phyloP scores from a whole-genome alignment of 2,329 filamentous ascomycete species.

The Fusarium nematophilum region DNA sequence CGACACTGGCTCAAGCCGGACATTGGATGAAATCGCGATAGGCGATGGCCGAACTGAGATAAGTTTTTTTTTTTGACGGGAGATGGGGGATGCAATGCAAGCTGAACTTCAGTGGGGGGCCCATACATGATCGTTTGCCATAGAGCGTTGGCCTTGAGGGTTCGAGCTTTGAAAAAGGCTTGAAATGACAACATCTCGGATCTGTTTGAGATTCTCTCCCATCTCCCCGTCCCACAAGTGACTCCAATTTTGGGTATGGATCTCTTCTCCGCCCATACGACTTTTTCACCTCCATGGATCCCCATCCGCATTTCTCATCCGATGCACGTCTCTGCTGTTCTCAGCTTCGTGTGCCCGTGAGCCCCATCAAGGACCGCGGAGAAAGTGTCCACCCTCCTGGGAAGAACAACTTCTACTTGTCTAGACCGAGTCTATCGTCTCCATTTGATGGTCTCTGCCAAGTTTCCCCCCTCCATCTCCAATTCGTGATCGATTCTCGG shows the following conservation, averaged over 20 bases:
- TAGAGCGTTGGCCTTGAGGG: background rate
- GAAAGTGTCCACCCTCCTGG: too few species aligned
- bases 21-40: slow-evolving; percentile 12
- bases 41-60: background rate
- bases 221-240: slow-evolving; percentile 2
- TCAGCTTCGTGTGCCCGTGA: too few species aligned
- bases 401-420: too few species aligned
- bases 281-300: background rate
- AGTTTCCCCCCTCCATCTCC: background rate
- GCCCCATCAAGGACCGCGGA: too few species aligned
- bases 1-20: background rate
- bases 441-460: too few species aligned
- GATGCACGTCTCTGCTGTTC: too few species aligned
- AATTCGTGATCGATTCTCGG: background rate
- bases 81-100: slow-evolving; percentile 1
- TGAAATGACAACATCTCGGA: slow-evolving; percentile 33
- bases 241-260: background rate
- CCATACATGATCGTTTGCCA: background rate
- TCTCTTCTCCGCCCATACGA: slow-evolving; percentile 1
- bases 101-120: slow-evolving; percentile 5
- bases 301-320: background rate
- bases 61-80: too few species aligned
- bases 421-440: too few species aligned
- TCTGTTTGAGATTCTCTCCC: slow-evolving; percentile 29
- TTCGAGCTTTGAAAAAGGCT: background rate